Evolutionary conservation across 768 basidiomycete genomes (phyloP), one percentile per base, ranked within the genome.

Genomic region (Mrakia hoshinonis): DNA sequence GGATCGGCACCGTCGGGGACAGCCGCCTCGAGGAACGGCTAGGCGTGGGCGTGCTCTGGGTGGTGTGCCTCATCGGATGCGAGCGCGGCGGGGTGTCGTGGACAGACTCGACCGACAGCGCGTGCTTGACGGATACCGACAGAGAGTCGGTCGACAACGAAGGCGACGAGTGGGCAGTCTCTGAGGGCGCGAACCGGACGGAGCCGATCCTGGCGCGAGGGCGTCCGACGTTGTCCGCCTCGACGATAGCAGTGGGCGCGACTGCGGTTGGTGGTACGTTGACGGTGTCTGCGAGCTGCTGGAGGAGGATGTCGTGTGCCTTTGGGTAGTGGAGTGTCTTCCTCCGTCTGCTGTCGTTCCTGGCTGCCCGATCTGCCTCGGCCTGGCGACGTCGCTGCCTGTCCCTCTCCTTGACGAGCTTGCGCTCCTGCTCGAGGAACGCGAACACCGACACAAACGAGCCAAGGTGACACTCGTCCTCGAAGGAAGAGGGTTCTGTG

Each of bases 401-500:
- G 49, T 54, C 49, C 48, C 31, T 36, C 31, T 51, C 34, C 52
- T 43, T 47, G 0, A 68, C 15, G 24, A 26, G 9, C 20, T 20
- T 26, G 36, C 39, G 52, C 39, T 68, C 67, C 4, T 34, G 9
- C 1, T n/a, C 26, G 26, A 68, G 31, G 54, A 60, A 60, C 24
- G 38, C 54, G 22, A 68, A 54, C 24, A 68, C 52, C n/a, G 46
- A 29, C 0, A 43, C 52, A 43, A 68, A 68, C 11, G 67, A 58
- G 38, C 67, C 67, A 26, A 68, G 67, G 12, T 46, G 24, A 15
- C 15, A 43, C 7, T 6, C 15, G 43, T 39, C 22, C 9, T 24
- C 22, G 0, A 24, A 4, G 12, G 52, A 38, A 12, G 24, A 29
- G 12, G n/a, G 10, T 3, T 48, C 48, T 1, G 66, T 12, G 38